These are phyloP conservation scores for Penicillium sp. DNA, from an alignment of 2,329 filamentous ascomycete genomes.

Conservation along the genomic window DNA sequence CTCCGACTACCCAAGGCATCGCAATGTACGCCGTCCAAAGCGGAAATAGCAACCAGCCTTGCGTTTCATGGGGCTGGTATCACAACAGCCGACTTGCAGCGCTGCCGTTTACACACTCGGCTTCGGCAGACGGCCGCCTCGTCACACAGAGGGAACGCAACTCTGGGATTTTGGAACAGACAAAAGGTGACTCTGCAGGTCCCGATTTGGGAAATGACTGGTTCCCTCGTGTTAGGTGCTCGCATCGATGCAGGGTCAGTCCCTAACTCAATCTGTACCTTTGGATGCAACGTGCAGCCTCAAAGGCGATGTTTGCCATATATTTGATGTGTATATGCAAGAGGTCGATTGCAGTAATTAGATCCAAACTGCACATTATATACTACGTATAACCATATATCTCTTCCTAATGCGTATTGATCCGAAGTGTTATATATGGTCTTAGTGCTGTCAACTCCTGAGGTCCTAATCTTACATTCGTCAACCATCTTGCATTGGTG, in stretches of 20 bases:
- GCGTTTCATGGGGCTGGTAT: conserved; percentile 10
- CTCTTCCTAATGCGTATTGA: neutral
- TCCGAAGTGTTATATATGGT: neutral
- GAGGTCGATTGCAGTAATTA: neutral
- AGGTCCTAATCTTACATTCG: neutral
- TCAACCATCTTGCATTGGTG: neutral
- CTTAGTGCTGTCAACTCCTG: neutral
- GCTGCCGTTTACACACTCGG: conserved; percentile 19
- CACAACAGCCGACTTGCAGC: conserved; percentile 19
- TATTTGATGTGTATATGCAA: neutral
- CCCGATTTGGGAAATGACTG: neutral
- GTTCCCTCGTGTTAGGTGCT: neutral
- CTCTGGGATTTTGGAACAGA: neutral
- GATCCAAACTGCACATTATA: neutral
- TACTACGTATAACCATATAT: neutral
- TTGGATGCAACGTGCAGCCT: conserved; percentile 10
- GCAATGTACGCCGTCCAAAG: conserved; percentile 9
- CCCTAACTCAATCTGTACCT: neutral
- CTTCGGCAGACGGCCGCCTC: conserved; percentile 9
- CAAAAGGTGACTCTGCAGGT: conserved; percentile 15
- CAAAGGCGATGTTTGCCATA: neutral
- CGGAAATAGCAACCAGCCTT: conserved; percentile 8
- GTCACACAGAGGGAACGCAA: conserved; percentile 16
- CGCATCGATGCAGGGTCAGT: conserved; percentile 1
- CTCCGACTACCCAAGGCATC: conserved; percentile 4